These are phyloP conservation scores for Planoprotostelium fungivorum DNA, from an alignment of 78 protist species.

Conservation along the genomic window DNA sequence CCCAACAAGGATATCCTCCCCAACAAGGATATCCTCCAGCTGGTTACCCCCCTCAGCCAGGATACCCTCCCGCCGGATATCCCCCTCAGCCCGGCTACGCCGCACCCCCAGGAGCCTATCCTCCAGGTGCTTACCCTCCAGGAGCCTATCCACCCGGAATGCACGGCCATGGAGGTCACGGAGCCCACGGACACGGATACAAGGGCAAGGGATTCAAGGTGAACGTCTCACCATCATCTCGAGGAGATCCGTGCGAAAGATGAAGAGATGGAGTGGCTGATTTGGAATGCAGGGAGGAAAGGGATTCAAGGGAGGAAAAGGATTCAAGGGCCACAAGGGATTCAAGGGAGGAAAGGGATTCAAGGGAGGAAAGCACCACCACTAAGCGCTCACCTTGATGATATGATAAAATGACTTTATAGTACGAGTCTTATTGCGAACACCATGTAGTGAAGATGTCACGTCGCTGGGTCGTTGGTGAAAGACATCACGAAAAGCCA, in stretches of 20 bases:
- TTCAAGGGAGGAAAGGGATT: neutral
- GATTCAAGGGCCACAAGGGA: neutral
- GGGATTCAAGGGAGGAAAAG: neutral
- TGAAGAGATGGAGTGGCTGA: too few species aligned
- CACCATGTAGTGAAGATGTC: too few species aligned
- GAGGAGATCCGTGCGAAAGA: too few species aligned
- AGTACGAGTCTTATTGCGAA: too few species aligned
- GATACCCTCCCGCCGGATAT: conserved; percentile 15
- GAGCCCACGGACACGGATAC: neutral
- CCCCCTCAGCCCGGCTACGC: neutral
- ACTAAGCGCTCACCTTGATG: too few species aligned
- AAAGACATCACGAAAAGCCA: too few species aligned
- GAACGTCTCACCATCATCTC: too few species aligned
- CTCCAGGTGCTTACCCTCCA: conserved; percentile 29
- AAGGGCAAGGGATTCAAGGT: neutral
- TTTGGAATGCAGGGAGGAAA: too few species aligned
- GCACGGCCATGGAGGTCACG: neutral
- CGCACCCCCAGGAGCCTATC: neutral
- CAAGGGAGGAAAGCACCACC: neutral
- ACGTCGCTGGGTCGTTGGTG: too few species aligned
- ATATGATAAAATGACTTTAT: too few species aligned
- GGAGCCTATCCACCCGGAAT: conserved; percentile 11
- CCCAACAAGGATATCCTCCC: conserved; percentile 27
- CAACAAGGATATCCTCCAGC: conserved; percentile 13
- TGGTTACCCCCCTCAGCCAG: conserved; percentile 20